Base-by-base conservation (phyloP, 169 alveolate species). In the Cryptosporidium bovis region DNA sequence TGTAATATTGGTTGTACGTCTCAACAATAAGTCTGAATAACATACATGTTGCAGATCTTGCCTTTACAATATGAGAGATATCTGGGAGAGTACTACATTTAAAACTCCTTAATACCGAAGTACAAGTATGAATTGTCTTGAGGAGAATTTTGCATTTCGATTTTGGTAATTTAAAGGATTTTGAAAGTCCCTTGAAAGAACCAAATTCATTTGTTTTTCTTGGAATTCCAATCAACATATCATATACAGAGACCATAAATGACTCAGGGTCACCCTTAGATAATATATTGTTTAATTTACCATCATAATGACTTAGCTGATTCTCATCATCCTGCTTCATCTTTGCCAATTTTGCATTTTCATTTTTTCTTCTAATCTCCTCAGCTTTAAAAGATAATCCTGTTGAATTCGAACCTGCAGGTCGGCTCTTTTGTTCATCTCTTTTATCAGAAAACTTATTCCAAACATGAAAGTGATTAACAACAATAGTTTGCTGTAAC, bases 301-400 rank as follows among this genome's bases (percentile, higher is more conserved):
- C 18, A 27, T 77, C 87, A 46, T 58, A 60, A n/a, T 77, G 64
- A 10, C 40, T 20, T 40, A 40, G 13, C 50, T 77, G 87, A 16
- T 77, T 77, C 13, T 77, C 87, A 77, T 77, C 87, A 40, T 77
- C 87, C 20, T 77, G 87, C n/a, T 66, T 58, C 87, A 77, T 77
- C 20, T 77, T 77, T 5, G 34, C 3, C 40, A 62, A 20, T 27
- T 77, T 77, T 7, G 87, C 65, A 58, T 60, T 64, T 36, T 77
- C 87, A 77, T 77, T 77, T 48, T 77, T 77, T 36, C 87, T 58
- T 40, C 69, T 55, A 29, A 77, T 77, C 51, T 77, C 87, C 40
- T 77, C 87, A 31, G 87, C 87, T 56, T 77, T 77, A 10, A 55
- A 60, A 60, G 87, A 77, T 20, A 29, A 27, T 16, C 66, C 24